Conservation (phyloP, 768 basidiomycete genomes). For the Naganishia onofrii region DNA sequence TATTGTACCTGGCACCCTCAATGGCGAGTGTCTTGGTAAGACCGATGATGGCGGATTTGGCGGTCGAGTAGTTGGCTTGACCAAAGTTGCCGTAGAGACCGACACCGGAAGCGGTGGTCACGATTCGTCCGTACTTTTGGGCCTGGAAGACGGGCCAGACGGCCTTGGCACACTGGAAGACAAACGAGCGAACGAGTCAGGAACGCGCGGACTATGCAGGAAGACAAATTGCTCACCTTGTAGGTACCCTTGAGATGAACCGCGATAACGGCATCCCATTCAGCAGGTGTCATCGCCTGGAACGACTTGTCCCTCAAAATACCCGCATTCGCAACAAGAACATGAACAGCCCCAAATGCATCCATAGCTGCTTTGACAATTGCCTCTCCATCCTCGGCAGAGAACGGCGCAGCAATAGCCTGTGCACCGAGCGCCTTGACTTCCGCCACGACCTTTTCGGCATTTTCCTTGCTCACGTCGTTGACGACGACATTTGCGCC, state of each 20-base stretch:
- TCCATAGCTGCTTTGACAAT: conserved; percentile 84
- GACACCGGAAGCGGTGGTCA: conserved; percentile 88
- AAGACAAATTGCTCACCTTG: conserved; percentile 59
- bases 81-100: conserved; percentile 95
- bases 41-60: conserved; percentile 87
- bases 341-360: conserved; percentile 81
- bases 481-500: conserved; percentile 98
- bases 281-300: conserved; percentile 77
- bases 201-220: background rate
- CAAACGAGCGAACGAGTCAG: background rate
- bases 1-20: conserved; percentile 88
- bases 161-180: conserved; percentile 74
- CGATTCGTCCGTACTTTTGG: conserved; percentile 92
- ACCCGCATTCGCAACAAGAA: conserved; percentile 89
- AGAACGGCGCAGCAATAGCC: conserved; percentile 75
- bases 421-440: conserved; percentile 81
- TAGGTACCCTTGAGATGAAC: conserved; percentile 88
- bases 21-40: conserved; percentile 84
- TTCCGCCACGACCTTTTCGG: conserved; percentile 80
- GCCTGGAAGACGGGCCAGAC: conserved; percentile 96
- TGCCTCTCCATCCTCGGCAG: conserved; percentile 84
- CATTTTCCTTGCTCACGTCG: conserved; percentile 83
- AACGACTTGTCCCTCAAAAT: conserved; percentile 92
- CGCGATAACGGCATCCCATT: conserved; percentile 89
- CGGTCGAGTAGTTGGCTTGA: conserved; percentile 90